Base-by-base conservation (phyloP, 805 yeast species). In the Cyberlindnera meyerae region DNA sequence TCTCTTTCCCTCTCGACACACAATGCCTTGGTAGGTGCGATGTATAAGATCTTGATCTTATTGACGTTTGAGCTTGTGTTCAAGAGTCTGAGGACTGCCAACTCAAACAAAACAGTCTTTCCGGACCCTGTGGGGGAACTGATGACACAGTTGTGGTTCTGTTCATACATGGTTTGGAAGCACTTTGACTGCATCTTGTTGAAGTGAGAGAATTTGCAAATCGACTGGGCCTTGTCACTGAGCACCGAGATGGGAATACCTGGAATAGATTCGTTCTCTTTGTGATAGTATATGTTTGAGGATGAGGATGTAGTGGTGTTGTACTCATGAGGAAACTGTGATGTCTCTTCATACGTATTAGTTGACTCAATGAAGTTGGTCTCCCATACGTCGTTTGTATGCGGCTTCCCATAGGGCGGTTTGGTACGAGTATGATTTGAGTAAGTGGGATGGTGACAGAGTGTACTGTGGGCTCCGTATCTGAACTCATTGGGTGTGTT, bases 91-190 rank as follows among this genome's bases (percentile, higher is more conserved):
- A 71, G 41, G 2, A 75, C 70, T 0, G 79, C 77, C 27, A 75
- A 48, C 48, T 75, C 80, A 47, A 73, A 73, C 5, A 75, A 50
- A 0, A 66, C 77, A 0, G 80, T 73, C 44, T 75, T 75, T 0
- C 82, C 80, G 1, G 81, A 73, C 0, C 81, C 80, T 0, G 80
- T 73, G 1, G 82, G 81, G 5, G 80, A 60, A 27, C 75, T 64
- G 8, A 75, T 57, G 4, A 75, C 70, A 44, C 70, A 66, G 40
- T 72, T 75, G 21, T 54, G 45, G 13, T 54, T 48, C 2, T 49
- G 34, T 5, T 58, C 44, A 45, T 63, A 75, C 5, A 75, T 39
- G 1, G 36, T 20, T 3, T 54, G 37, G 40, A 70, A 74, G 6
- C 72, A 65, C 31, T 54, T 57, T 1, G 74, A 61, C 51, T 75